These are phyloP conservation scores for Epichloe sp. DNA, from an alignment of 2,329 filamentous ascomycete genomes.

Conservation along the genomic window DNA sequence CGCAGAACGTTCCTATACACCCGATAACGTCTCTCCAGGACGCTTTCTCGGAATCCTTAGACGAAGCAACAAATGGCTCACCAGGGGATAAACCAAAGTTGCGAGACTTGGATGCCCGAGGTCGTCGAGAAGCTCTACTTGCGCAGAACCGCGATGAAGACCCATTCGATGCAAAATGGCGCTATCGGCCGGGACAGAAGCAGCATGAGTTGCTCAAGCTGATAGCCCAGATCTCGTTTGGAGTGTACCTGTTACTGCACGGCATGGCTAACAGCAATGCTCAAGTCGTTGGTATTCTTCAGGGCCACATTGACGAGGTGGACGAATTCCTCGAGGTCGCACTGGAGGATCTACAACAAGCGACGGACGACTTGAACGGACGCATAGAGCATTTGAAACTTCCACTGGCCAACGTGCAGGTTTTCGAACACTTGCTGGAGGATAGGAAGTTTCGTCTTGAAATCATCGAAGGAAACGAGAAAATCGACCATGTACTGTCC, in stretches of 20 bases:
- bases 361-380: conserved; percentile 64
- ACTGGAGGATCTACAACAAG: conserved; percentile 70
- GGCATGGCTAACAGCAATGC: conserved; percentile 77
- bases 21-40: conserved; percentile 66
- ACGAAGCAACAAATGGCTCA: conserved; percentile 48
- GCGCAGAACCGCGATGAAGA: conserved; percentile 55
- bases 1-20: conserved; percentile 32
- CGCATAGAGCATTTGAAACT: conserved; percentile 69
- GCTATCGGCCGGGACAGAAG: conserved; percentile 58
- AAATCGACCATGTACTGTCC: conserved; percentile 79
- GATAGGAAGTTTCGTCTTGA: conserved; percentile 71
- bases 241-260: conserved; percentile 75
- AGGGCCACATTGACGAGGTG: conserved; percentile 85
- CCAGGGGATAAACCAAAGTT: conserved; percentile 36
- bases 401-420: conserved; percentile 67
- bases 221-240: conserved; percentile 84
- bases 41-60: conserved; percentile 71
- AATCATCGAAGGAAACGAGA: conserved; percentile 76
- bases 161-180: conserved; percentile 63
- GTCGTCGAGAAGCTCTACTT: conserved; percentile 52
- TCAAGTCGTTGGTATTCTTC: conserved; percentile 79
- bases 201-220: conserved; percentile 86
- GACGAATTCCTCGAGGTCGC: conserved; percentile 82
- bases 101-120: conserved; percentile 41
- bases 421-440: conserved; percentile 80